Percentiles rank a stretch among this genome's conserved stretches.
phyloP scores from a whole-genome alignment of 805 yeast genomes.

The Brettanomyces sp. region DNA sequence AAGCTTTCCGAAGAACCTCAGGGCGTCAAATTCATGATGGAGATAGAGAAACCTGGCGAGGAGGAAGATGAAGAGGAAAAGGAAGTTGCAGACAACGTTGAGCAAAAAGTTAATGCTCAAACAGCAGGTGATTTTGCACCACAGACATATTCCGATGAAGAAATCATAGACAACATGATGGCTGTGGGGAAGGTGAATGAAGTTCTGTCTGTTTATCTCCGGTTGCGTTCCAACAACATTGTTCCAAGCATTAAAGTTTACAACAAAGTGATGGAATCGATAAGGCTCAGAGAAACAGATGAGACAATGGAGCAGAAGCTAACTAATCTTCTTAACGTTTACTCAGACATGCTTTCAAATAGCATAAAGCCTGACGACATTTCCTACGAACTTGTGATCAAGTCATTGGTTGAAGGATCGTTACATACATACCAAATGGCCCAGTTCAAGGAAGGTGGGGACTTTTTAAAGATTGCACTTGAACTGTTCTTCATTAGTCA shows the following conservation, averaged over 20 bases:
- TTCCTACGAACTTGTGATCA: slow-evolving; percentile 46
- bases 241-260: slow-evolving; percentile 45
- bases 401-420: slow-evolving; percentile 42
- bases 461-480: slow-evolving; percentile 40
- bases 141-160: slow-evolving; percentile 11
- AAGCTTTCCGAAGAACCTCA: slow-evolving; percentile 1
- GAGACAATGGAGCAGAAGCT: slow-evolving; percentile 50
- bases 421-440: slow-evolving; percentile 29
- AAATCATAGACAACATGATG: slow-evolving; percentile 17
- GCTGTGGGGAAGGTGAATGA: slow-evolving; percentile 21
- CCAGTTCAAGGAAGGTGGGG: slow-evolving; percentile 31
- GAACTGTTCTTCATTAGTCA: slow-evolving; percentile 32
- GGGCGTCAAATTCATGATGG: background rate
- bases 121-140: background rate
- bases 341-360: slow-evolving; percentile 53
- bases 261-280: slow-evolving; percentile 46
- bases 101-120: background rate
- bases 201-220: slow-evolving; percentile 23
- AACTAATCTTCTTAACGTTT: slow-evolving; percentile 54
- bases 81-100: background rate
- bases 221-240: slow-evolving; percentile 24
- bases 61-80: background rate
- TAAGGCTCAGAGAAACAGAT: slow-evolving; percentile 41
- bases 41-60: background rate
- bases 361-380: slow-evolving; percentile 44